Evolutionary conservation across 805 yeast genomes (phyloP).

Genomic region (Candida fluviatilis): DNA sequence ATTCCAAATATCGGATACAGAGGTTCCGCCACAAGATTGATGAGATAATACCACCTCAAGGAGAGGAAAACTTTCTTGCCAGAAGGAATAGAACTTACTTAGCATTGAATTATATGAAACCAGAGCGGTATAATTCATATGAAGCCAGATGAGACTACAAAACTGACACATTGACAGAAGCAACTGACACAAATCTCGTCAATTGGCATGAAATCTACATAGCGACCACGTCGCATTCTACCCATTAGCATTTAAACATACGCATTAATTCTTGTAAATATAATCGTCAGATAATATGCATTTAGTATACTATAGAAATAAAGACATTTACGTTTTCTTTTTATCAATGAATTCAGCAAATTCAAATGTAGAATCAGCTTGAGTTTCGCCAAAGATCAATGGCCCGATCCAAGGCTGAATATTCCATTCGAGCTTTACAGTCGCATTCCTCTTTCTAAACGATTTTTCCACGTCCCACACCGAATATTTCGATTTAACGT

Average conservation of each 20-base stretch:
- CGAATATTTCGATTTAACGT: constrained; percentile 67
- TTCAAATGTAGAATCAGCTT: constrained; percentile 20
- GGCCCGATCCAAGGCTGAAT: constrained; percentile 90
- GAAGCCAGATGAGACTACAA: too few species aligned
- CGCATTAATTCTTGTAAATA: too few species aligned
- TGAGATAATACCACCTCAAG: constrained; percentile 14
- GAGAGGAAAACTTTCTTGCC: constrained; percentile 16
- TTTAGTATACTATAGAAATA: too few species aligned
- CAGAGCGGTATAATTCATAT: not conserved
- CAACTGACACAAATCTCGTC: too few species aligned
- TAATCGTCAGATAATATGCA: too few species aligned
- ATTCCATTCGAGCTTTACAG: constrained; percentile 77
- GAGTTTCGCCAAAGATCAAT: constrained; percentile 59
- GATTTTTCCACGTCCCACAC: constrained; percentile 79
- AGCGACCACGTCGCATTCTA: too few species aligned
- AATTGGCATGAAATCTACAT: too few species aligned
- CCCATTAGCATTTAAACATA: not conserved
- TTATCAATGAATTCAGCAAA: constrained; percentile 24
- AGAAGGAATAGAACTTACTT: constrained; percentile 21
- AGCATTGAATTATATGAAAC: constrained; percentile 13
- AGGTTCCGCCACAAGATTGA: constrained; percentile 22
- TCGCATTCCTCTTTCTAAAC: constrained; percentile 61
- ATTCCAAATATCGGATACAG: constrained; percentile 13
- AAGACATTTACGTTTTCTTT: constrained; percentile 4
- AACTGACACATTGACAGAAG: too few species aligned